Evolutionary conservation across 2,329 filamentous ascomycete species (phyloP).

Genomic region (Colletotrichum navitas): DNA sequence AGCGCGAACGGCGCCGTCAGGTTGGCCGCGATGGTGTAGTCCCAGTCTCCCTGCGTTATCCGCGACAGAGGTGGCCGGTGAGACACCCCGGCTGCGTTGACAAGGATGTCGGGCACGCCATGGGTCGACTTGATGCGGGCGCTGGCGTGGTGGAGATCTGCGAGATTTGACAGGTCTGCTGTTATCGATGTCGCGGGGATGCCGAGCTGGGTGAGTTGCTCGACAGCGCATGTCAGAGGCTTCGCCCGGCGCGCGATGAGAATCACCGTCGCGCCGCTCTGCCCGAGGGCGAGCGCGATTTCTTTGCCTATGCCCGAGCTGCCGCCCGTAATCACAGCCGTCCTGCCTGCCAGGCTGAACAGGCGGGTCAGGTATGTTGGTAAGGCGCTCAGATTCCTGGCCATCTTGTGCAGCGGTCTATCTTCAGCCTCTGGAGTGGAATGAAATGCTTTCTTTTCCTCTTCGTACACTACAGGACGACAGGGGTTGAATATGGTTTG

Average conservation of each 20-base stretch:
- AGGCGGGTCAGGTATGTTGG: slow-evolving; percentile 47
- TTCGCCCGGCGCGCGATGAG: slow-evolving; percentile 48
- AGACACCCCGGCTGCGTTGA: slow-evolving; percentile 51
- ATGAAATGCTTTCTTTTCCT: neutral
- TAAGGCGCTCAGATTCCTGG: slow-evolving; percentile 24
- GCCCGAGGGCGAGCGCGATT: slow-evolving; percentile 49
- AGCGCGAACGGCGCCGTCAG: slow-evolving; percentile 51
- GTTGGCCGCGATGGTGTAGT: slow-evolving; percentile 50
- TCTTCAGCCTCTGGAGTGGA: no score
- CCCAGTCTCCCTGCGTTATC: slow-evolving; percentile 48
- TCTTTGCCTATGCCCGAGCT: slow-evolving; percentile 52
- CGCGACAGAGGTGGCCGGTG: slow-evolving; percentile 48
- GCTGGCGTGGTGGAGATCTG: slow-evolving; percentile 44
- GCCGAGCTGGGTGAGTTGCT: slow-evolving; percentile 45
- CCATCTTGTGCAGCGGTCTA: slow-evolving; percentile 6
- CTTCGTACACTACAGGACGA: no score
- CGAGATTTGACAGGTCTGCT: slow-evolving; percentile 43
- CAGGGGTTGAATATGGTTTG: neutral
- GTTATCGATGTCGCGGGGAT: slow-evolving; percentile 45
- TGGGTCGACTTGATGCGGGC: slow-evolving; percentile 35
- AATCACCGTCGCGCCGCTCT: slow-evolving; percentile 49
- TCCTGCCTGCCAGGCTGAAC: slow-evolving; percentile 49
- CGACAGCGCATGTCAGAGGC: slow-evolving; percentile 45
- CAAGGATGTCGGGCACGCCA: slow-evolving; percentile 49
- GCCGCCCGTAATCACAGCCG: slow-evolving; percentile 51